phyloP scores from a whole-genome alignment of 2,329 filamentous ascomycete species.

The Apiospora koreana region DNA sequence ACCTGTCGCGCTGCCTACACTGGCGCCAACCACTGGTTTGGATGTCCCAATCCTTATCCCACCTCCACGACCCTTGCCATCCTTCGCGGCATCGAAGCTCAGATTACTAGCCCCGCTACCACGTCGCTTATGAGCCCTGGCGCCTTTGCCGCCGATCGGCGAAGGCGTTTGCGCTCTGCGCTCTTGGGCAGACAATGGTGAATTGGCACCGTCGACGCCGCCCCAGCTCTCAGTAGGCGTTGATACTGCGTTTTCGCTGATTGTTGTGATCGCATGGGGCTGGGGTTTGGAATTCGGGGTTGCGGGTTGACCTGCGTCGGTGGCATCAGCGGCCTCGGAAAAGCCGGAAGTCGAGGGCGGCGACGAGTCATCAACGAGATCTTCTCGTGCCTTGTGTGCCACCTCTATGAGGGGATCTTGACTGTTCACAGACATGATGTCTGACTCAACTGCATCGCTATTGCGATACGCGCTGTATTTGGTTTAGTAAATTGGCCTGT shows the following conservation, averaged over 20 bases:
- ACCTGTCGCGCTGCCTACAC: neutral
- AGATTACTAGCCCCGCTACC: conserved; percentile 37
- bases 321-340: neutral
- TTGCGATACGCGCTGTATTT: conserved; percentile 23
- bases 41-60: conserved; percentile 43
- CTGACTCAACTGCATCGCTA: conserved; percentile 32
- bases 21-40: conserved; percentile 32
- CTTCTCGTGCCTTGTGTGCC: conserved; percentile 30
- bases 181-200: conserved; percentile 10
- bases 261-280: conserved; percentile 21
- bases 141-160: neutral
- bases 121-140: conserved; percentile 21
- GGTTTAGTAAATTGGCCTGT: neutral
- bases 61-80: conserved; percentile 32
- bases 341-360: conserved; percentile 15
- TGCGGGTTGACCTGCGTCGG: neutral
- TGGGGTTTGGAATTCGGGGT: conserved; percentile 4
- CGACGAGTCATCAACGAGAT: conserved; percentile 14
- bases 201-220: conserved; percentile 9
- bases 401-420: neutral
- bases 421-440: conserved; percentile 19
- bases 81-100: conserved; percentile 40
- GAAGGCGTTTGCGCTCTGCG: neutral
- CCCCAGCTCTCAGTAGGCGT: conserved; percentile 19
- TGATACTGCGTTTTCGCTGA: conserved; percentile 19